Base-by-base conservation (phyloP, 2,329 filamentous ascomycete genomes). In the Talaromyces sp. region DNA sequence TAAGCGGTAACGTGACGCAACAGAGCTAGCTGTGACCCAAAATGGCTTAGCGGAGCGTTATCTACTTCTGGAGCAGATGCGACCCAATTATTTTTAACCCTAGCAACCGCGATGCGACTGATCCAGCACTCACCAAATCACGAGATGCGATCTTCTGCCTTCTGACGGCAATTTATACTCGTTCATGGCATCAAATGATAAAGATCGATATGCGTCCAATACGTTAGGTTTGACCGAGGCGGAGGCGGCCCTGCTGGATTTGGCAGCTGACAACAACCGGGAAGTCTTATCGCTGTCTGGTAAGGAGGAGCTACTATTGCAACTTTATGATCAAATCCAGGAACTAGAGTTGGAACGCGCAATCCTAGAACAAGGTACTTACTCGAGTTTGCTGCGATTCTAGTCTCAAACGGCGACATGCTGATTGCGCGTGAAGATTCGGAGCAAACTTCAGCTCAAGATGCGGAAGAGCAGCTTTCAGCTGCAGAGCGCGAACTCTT, bases 281-380 rank as follows among this genome's bases (percentile, higher is more conserved):
- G 80, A 83, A 76, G 76, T 77, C 65, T 81, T 88, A 43, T 81
- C 83, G 8, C 81, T 94, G 50, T 90, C 88, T 1, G 82, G 86
- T 41, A 82, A 85, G 66, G 92, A 96, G 77, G 80, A 83, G 70
- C 83, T 83, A 68, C 83, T 90, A 33, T 81, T 95, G 41, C 83
- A 87, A 47, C 83, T 93, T 58, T 90, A 92, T 76, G 88, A 93
- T 74, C 84, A 85, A 69, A 80, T 92, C 31, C 87, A 89, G 72
- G 87, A 91, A 74, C 82, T 93, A 52, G 86, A 88, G 71, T 79
- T 94, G 24, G 89, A 95, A 78, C 85, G 88, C 63, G 88, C 88
- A 43, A 82, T 95, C 45, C 77, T 93, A 13, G 77, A 82, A 70
- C 76, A 79, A 74, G 74, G 78, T 79, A 69, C 56, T n/a, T 79